A percentile compares a stretch with the other conserved stretches of the same genome.
These are phyloP conservation scores for Camellia lanceoleosa DNA, from an alignment of 148 eudicot genomes.

Conservation along the genomic window DNA sequence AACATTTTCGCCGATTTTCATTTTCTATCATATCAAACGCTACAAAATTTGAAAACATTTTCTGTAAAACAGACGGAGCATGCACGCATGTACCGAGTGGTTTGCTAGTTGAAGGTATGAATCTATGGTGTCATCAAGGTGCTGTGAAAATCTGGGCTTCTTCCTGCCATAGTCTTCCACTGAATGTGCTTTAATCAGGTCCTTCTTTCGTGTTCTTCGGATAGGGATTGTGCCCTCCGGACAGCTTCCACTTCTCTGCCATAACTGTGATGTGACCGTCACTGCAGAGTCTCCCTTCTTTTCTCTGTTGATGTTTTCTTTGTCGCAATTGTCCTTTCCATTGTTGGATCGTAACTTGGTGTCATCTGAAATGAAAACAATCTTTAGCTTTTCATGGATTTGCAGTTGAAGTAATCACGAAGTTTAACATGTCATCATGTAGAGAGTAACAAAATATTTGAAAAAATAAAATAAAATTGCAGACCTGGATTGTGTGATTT, in stretches of 20 bases:
- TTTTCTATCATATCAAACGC: no score
- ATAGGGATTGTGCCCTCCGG: slow-evolving; percentile 62
- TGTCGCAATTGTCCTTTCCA: slow-evolving; percentile 13
- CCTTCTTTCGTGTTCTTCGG: slow-evolving; percentile 36
- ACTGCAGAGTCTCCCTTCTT: slow-evolving; percentile 11
- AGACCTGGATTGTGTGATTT: slow-evolving; percentile 58
- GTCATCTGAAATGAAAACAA: slow-evolving; percentile 31
- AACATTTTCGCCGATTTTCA: no score
- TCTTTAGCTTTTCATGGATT: not conserved
- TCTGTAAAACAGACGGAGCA: no score
- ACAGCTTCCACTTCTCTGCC: slow-evolving; percentile 63
- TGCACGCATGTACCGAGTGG: slow-evolving; percentile 36
- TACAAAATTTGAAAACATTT: no score
- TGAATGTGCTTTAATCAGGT: slow-evolving; percentile 20
- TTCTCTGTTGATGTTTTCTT: slow-evolving; percentile 6
- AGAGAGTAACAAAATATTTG: no score
- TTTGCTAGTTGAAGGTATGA: slow-evolving; percentile 21
- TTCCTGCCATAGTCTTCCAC: slow-evolving; percentile 36
- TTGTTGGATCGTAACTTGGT: slow-evolving; percentile 29
- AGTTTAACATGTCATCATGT: not conserved
- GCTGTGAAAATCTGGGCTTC: slow-evolving; percentile 14
- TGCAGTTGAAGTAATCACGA: not conserved
- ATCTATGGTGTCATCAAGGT: slow-evolving; percentile 4
- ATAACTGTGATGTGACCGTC: slow-evolving; percentile 36
- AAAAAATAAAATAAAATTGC: not conserved